Conservation (phyloP, 768 basidiomycete species). For the Amanita exitialis region DNA sequence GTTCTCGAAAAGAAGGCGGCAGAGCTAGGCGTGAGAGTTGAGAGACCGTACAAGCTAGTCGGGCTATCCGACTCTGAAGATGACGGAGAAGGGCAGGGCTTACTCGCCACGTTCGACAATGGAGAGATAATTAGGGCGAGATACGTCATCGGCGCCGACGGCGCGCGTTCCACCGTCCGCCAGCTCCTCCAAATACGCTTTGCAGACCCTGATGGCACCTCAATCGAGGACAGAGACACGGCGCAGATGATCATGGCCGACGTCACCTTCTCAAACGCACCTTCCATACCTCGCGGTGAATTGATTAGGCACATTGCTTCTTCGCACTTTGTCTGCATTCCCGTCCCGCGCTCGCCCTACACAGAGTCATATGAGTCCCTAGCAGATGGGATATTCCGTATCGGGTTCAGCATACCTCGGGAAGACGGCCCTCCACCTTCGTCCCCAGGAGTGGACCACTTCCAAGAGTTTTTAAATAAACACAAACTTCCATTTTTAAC, state of each 20-base stretch:
- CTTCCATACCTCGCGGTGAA: slow-evolving; percentile 12
- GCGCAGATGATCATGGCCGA: slow-evolving; percentile 38
- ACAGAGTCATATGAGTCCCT: slow-evolving; percentile 9
- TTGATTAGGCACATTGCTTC: slow-evolving; percentile 15
- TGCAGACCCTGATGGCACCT: slow-evolving; percentile 27
- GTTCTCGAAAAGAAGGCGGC: slow-evolving; percentile 24
- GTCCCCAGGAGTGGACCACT: slow-evolving; percentile 26
- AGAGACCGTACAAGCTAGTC: slow-evolving; percentile 28
- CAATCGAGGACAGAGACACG: slow-evolving; percentile 17
- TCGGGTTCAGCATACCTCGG: slow-evolving; percentile 28
- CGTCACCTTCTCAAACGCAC: slow-evolving; percentile 23
- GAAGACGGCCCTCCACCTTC: slow-evolving; percentile 24
- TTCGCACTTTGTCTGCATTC: slow-evolving; percentile 23
- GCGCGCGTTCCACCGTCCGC: too few species aligned
- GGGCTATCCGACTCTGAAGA: slow-evolving; percentile 24
- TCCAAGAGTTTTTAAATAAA: slow-evolving; percentile 32
- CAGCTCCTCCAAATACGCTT: slow-evolving; percentile 30
- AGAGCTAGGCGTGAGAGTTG: slow-evolving; percentile 20
- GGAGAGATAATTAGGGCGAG: slow-evolving; percentile 31
- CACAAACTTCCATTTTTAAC: slow-evolving; percentile 15
- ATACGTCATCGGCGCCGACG: too few species aligned
- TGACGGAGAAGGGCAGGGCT: slow-evolving; percentile 14
- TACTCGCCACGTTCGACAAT: slow-evolving; percentile 35
- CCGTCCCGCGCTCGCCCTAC: slow-evolving; percentile 19
- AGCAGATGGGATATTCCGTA: slow-evolving; percentile 23